phyloP scores from a whole-genome alignment of 306 rosid genomes.

The Cucurbita maxima region DNA sequence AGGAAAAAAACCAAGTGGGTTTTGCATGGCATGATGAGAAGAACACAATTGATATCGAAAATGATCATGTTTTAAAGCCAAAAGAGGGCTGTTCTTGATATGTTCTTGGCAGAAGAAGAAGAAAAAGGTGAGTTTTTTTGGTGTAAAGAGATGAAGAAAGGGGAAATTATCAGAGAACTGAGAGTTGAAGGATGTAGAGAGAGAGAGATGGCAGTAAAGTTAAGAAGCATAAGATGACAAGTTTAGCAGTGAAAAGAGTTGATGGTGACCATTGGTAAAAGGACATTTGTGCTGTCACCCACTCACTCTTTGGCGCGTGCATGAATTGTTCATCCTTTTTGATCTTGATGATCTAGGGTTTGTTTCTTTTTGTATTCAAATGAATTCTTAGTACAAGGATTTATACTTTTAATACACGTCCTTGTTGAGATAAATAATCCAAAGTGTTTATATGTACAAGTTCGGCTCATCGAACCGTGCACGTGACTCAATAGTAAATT shows the following conservation, averaged over 20 bases:
- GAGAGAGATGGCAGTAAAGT: conserved; percentile 9
- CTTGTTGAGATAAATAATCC: no score
- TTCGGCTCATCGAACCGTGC: no score
- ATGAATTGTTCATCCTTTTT: neutral
- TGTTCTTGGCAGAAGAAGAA: no score
- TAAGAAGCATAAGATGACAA: conserved; percentile 29
- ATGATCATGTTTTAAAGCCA: neutral
- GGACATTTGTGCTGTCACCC: conserved; percentile 1
- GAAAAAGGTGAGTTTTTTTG: neutral
- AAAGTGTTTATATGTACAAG: neutral
- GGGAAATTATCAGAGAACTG: neutral
- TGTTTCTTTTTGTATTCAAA: no score
- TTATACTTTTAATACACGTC: neutral
- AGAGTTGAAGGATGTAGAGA: conserved; percentile 7
- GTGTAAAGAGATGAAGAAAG: neutral
- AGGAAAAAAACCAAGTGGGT: neutral
- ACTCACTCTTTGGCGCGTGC: neutral
- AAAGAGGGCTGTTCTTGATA: neutral
- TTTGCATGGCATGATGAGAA: neutral
- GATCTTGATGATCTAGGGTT: no score
- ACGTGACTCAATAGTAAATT: neutral
- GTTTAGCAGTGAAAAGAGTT: conserved; percentile 51
- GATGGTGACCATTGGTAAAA: conserved; percentile 58
- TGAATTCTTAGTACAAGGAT: neutral
- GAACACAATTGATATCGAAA: neutral